Percentiles rank a stretch among this genome's conserved stretches.
Conservation (phyloP, 2,329 filamentous ascomycete species). For the Esteya vermicola region DNA sequence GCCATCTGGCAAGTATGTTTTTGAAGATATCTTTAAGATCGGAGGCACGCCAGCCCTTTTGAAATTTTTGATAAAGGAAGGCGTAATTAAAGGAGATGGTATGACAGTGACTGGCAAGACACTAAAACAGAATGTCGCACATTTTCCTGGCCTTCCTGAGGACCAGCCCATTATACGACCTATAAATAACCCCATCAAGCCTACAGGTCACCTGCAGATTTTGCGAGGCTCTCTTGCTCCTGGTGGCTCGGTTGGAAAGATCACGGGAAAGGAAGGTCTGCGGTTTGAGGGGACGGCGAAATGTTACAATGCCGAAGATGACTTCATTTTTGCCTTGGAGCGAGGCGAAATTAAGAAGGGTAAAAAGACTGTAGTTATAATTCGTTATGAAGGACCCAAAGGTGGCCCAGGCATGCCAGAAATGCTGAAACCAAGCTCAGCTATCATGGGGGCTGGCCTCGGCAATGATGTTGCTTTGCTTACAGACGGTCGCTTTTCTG, state of each 20-base stretch:
- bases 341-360: slow-evolving; percentile 65
- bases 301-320: slow-evolving; percentile 72
- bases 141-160: slow-evolving; percentile 57
- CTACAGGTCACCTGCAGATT: slow-evolving; percentile 79
- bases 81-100: slow-evolving; percentile 65
- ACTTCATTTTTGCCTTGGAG: slow-evolving; percentile 66
- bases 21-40: slow-evolving; percentile 72
- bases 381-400: slow-evolving; percentile 87
- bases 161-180: slow-evolving; percentile 74
- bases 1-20: slow-evolving; percentile 76
- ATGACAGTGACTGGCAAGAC: slow-evolving; percentile 84
- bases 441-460: slow-evolving; percentile 82
- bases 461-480: slow-evolving; percentile 62
- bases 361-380: slow-evolving; percentile 80
- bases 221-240: slow-evolving; percentile 74
- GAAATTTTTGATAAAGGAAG: slow-evolving; percentile 74
- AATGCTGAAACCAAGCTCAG: slow-evolving; percentile 83
- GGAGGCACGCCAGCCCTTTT: slow-evolving; percentile 78
- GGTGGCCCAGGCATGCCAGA: slow-evolving; percentile 92
- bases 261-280: slow-evolving; percentile 87
- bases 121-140: slow-evolving; percentile 68
- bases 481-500: slow-evolving; percentile 64
- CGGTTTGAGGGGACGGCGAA: slow-evolving; percentile 66
- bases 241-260: slow-evolving; percentile 79
- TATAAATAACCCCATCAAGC: slow-evolving; percentile 71